Evolutionary conservation across 2,329 filamentous ascomycete genomes (phyloP).

Genomic region (Diplodia corticola): DNA sequence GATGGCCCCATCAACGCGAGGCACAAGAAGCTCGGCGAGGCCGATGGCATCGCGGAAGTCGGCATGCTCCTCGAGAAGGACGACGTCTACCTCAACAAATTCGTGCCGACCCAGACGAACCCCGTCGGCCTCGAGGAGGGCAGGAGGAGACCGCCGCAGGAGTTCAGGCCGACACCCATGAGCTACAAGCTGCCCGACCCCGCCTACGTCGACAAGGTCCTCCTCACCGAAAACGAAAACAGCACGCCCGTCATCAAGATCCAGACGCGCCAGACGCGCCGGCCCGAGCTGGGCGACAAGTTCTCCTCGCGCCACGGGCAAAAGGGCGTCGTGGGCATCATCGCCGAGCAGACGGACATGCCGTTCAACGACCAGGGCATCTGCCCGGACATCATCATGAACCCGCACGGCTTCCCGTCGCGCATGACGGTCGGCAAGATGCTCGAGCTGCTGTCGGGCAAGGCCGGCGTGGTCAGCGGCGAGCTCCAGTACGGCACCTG

Average conservation of each 20-base stretch:
- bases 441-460: conserved; percentile 90
- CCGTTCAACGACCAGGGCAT: conserved; percentile 90
- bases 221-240: conserved; percentile 85
- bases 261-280: conserved; percentile 90
- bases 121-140: conserved; percentile 62
- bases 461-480: conserved; percentile 84
- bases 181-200: conserved; percentile 83
- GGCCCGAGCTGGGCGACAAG: conserved; percentile 95
- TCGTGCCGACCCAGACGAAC: conserved; percentile 75
- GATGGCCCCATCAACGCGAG: conserved; percentile 54
- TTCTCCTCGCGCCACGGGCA: conserved; percentile 98
- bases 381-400: conserved; percentile 99
- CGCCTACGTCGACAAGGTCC: conserved; percentile 92
- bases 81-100: conserved; percentile 89
- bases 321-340: conserved; percentile 96
- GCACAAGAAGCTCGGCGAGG: conserved; percentile 68
- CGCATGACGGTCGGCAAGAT: conserved; percentile 99
- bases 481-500: conserved; percentile 85
- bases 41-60: conserved; percentile 86
- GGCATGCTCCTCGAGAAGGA: conserved; percentile 76
- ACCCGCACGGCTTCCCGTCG: conserved; percentile 98
- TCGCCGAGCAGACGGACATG: conserved; percentile 95
- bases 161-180: conserved; percentile 65
- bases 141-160: conserved; percentile 31
- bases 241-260: conserved; percentile 89